phyloP scores from a whole-genome alignment of 306 rosid genomes.

The Cucumis hystrix region DNA sequence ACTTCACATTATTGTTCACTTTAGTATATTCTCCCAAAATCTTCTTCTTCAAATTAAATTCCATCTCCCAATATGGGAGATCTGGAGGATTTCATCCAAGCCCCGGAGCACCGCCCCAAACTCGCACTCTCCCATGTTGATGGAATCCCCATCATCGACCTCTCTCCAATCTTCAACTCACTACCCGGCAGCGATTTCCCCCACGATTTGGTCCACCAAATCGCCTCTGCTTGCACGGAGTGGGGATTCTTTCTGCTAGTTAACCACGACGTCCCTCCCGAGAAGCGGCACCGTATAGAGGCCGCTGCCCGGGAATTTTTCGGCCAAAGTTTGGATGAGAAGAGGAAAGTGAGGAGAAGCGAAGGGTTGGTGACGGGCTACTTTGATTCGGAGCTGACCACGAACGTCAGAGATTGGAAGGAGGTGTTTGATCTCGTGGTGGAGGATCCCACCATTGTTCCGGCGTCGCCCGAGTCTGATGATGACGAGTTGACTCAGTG shows the following conservation, averaged over 20 bases:
- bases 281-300: constrained; percentile 16
- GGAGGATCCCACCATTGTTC: constrained; percentile 23
- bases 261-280: constrained; percentile 46
- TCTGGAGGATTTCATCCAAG: constrained; percentile 28
- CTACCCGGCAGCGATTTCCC: not conserved
- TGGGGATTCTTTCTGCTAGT: constrained; percentile 76
- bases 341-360: constrained; percentile 32
- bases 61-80: constrained; percentile 23
- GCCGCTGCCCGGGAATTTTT: constrained; percentile 32
- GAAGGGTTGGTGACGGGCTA: constrained; percentile 27
- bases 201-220: constrained; percentile 21
- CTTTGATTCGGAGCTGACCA: constrained; percentile 45
- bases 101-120: constrained; percentile 53
- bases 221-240: constrained; percentile 33
- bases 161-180: constrained; percentile 4
- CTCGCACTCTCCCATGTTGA: constrained; percentile 19
- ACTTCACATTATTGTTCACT: not conserved
- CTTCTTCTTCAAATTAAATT: not conserved
- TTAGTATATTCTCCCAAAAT: not conserved
- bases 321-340: constrained; percentile 40
- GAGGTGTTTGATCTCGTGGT: constrained; percentile 43
- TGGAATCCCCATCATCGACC: constrained; percentile 35
- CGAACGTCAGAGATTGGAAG: constrained; percentile 73
- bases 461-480: constrained; percentile 19
- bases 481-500: constrained; percentile 21